Evolutionary conservation across 192 early-diverging fungal species (phyloP).

Genomic region (Coemansia guatemalensis): DNA sequence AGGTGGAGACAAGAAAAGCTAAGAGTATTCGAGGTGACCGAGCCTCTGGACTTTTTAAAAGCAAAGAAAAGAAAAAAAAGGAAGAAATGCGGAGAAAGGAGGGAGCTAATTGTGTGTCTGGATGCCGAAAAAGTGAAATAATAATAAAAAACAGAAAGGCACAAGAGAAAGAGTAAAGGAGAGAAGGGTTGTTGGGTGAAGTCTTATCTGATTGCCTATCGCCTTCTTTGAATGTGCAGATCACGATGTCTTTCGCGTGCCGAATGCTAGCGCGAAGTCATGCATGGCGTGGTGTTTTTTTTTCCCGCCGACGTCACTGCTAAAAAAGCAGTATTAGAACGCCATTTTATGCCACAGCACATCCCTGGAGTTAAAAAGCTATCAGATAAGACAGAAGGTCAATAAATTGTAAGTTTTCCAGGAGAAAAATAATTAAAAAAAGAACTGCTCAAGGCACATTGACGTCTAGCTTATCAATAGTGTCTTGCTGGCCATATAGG

Average conservation of each 20-base stretch:
- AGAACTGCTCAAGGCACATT: neutral
- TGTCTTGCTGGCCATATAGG: slow-evolving; percentile 42
- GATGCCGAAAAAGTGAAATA: neutral
- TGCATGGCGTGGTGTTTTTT: too few species aligned
- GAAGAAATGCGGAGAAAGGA: neutral
- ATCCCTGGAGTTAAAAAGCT: too few species aligned
- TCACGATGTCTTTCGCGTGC: too few species aligned
- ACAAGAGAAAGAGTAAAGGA: slow-evolving; percentile 8
- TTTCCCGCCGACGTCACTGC: too few species aligned
- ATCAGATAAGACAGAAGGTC: neutral
- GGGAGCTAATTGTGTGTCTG: neutral
- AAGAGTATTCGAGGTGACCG: neutral
- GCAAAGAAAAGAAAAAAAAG: neutral
- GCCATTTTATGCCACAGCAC: too few species aligned
- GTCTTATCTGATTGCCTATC: neutral
- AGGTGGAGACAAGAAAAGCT: too few species aligned
- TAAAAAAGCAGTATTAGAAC: too few species aligned
- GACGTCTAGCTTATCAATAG: slow-evolving; percentile 36
- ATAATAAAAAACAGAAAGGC: slow-evolving; percentile 6
- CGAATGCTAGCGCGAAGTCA: too few species aligned
- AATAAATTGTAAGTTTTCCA: neutral
- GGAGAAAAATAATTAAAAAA: neutral
- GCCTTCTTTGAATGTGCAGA: too few species aligned
- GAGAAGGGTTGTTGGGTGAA: slow-evolving; percentile 1
- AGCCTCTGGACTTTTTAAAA: neutral